These are phyloP conservation scores for Penicillium mononematosum DNA, from an alignment of 495 filamentous ascomycete genomes.

Conservation along the genomic window DNA sequence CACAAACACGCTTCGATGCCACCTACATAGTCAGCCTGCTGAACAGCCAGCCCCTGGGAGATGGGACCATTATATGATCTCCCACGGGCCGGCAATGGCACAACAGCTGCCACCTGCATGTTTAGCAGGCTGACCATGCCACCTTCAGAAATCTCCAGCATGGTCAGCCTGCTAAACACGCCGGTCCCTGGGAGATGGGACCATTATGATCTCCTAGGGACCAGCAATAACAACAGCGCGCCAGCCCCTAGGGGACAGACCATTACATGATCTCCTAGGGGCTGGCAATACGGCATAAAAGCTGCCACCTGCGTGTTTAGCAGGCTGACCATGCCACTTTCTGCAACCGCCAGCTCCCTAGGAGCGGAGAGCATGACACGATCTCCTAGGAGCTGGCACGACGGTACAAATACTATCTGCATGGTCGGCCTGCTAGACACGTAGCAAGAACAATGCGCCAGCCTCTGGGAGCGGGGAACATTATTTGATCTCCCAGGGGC, in stretches of 20 bases:
- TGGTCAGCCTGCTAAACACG: not conserved
- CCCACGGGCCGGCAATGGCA: too few relatives aligned
- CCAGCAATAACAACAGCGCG: not conserved
- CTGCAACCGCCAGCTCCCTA: not conserved
- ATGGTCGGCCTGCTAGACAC: not conserved
- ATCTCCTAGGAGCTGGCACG: not conserved
- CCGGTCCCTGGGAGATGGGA: not conserved
- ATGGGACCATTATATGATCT: too few relatives aligned
- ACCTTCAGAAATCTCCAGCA: not conserved
- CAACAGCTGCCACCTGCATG: not conserved
- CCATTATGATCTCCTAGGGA: not conserved
- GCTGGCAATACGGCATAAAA: not conserved
- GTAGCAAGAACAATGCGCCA: not conserved
- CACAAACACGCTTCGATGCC: too few relatives aligned
- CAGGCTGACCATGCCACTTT: not conserved
- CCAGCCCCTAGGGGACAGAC: not conserved
- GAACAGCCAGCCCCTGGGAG: too few relatives aligned
- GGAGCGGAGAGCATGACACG: not conserved
- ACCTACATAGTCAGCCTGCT: too few relatives aligned
- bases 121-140: not conserved
- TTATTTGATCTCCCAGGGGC: not conserved
- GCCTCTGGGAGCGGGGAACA: not conserved
- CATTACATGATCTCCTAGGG: not conserved
- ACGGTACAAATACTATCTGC: too few relatives aligned
- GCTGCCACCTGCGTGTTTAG: not conserved